phyloP scores from a whole-genome alignment of 2,329 filamentous ascomycete species.

The Penicillium thymicola region DNA sequence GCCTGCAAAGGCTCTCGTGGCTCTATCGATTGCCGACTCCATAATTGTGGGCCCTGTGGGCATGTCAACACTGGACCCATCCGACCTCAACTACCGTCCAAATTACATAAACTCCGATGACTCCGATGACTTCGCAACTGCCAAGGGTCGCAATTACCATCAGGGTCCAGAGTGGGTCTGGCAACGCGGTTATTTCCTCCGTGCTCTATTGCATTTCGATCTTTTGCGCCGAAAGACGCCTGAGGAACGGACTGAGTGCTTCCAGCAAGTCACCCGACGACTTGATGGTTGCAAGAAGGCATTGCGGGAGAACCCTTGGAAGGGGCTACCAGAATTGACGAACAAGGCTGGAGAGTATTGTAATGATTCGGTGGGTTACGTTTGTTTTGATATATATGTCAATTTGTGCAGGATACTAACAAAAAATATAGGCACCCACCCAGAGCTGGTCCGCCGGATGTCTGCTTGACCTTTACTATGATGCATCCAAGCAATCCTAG shows the following conservation, averaged over 20 bases:
- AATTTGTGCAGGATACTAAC: conserved; percentile 10
- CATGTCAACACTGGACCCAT: conserved; percentile 93
- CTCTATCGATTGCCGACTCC: conserved; percentile 75
- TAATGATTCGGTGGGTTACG: conserved; percentile 70
- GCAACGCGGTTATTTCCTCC: conserved; percentile 93
- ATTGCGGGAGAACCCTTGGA: conserved; percentile 78
- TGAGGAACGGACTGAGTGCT: conserved; percentile 76
- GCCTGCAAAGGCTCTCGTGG: conserved; percentile 70
- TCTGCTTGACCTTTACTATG: conserved; percentile 93
- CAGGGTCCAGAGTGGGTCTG: conserved; percentile 98
- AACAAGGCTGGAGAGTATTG: conserved; percentile 84
- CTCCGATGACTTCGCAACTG: conserved; percentile 82
- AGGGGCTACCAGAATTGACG: conserved; percentile 86
- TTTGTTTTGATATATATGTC: neutral
- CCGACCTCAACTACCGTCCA: conserved; percentile 87
- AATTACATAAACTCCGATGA: conserved; percentile 96
- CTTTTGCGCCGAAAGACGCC: conserved; percentile 64
- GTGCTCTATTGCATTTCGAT: conserved; percentile 88
- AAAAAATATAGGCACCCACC: conserved; percentile 67
- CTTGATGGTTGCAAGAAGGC: conserved; percentile 80
- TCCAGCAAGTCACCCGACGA: conserved; percentile 88
- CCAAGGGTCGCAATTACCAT: conserved; percentile 96
- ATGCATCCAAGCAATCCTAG: conserved; percentile 58
- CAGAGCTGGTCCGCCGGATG: conserved; percentile 96
- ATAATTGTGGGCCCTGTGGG: conserved; percentile 81